Percentiles rank a stretch among this genome's conserved stretches.
phyloP scores from a whole-genome alignment of 306 rosid genomes.

The Morella rubra region DNA sequence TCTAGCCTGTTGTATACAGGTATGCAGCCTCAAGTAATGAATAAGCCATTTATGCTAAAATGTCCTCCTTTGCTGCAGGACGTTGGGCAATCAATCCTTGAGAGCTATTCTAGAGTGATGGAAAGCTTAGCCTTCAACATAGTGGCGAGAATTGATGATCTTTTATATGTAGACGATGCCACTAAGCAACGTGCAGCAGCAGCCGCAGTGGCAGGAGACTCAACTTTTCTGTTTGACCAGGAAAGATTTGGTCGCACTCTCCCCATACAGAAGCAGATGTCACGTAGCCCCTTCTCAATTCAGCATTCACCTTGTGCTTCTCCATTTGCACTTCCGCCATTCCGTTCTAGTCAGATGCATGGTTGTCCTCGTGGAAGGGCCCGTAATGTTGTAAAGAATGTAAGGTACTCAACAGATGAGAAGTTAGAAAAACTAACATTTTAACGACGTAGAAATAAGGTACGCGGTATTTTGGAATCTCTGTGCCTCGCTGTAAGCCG shows the following conservation, averaged over 20 bases:
- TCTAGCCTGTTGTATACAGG: too few species aligned
- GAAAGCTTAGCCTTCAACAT: constrained; percentile 55
- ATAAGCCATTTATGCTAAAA: neutral
- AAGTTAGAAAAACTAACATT: constrained; percentile 25
- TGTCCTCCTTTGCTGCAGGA: constrained; percentile 30
- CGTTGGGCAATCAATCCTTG: constrained; percentile 50
- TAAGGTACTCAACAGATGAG: constrained; percentile 20
- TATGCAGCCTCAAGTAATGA: neutral
- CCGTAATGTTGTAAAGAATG: constrained; percentile 12
- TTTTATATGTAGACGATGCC: constrained; percentile 41
- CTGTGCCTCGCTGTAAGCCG: neutral
- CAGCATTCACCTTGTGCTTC: constrained; percentile 19
- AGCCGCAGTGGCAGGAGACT: constrained; percentile 23
- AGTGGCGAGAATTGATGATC: constrained; percentile 55
- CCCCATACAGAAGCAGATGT: constrained; percentile 27
- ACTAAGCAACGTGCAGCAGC: constrained; percentile 40
- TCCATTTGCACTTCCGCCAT: constrained; percentile 8
- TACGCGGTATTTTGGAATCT: constrained; percentile 2
- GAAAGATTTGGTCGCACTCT: constrained; percentile 26
- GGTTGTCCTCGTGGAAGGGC: constrained; percentile 14
- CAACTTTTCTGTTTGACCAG: constrained; percentile 20
- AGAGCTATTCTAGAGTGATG: constrained; percentile 54
- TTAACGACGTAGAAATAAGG: neutral
- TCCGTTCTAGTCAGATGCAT: constrained; percentile 9
- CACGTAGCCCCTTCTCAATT: constrained; percentile 25